Conservation (phyloP, 176 grass and related monocot species). For the Avena insularis region DNA sequence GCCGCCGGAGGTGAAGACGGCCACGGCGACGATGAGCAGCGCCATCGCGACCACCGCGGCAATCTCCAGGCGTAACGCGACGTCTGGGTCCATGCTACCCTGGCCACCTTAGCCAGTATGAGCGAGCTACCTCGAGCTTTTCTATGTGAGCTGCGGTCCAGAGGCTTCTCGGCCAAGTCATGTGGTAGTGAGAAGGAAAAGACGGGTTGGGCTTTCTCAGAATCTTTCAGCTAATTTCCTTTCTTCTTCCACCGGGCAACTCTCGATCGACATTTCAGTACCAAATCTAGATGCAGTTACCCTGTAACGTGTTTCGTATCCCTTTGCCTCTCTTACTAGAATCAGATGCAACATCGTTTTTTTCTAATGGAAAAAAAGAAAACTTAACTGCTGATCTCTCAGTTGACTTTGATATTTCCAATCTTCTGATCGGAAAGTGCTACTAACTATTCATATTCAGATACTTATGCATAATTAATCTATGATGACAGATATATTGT, state of each 20-base stretch:
- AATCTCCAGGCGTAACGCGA: background rate
- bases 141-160: too few relatives aligned
- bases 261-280: background rate
- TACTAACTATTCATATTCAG: too few relatives aligned
- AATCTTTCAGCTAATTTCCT: conserved; percentile 14
- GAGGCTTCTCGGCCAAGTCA: background rate
- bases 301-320: background rate
- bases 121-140: background rate
- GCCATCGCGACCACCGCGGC: conserved; percentile 13
- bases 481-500: background rate
- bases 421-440: background rate
- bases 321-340: background rate
- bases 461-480: too few relatives aligned
- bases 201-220: background rate
- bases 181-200: background rate
- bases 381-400: background rate
- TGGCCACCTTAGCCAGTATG: background rate
- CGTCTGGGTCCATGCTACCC: conserved; percentile 7
- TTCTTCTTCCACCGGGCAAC: background rate
- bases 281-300: background rate
- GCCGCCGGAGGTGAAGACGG: background rate
- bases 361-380: background rate
- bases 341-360: background rate
- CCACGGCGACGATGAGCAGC: conserved; percentile 29
- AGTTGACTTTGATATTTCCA: background rate